Evolutionary conservation across 2,329 filamentous ascomycete genomes (phyloP).

Genomic region (Fusarium subtropicale): DNA sequence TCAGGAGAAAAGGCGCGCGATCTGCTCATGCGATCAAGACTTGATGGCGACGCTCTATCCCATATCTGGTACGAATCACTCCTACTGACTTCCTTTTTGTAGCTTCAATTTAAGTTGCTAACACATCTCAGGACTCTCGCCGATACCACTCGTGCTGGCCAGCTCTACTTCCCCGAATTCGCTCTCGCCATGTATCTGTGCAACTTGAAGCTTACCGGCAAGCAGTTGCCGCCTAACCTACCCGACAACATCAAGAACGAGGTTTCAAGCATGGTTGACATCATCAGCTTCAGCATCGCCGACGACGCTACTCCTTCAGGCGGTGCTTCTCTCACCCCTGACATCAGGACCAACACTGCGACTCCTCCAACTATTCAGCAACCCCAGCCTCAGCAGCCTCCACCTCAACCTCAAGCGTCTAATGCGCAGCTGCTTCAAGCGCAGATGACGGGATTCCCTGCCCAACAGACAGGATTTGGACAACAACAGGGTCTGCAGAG

Average conservation of each 20-base stretch:
- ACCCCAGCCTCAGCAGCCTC: slow-evolving; percentile 78
- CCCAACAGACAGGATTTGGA: slow-evolving; percentile 68
- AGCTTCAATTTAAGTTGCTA: slow-evolving; percentile 15
- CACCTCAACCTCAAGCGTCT: slow-evolving; percentile 79
- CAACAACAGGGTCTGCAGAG: slow-evolving; percentile 71
- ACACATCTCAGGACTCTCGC: slow-evolving; percentile 77
- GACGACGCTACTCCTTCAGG: slow-evolving; percentile 72
- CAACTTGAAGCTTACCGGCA: slow-evolving; percentile 91
- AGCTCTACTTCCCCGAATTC: slow-evolving; percentile 97
- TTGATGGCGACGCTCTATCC: slow-evolving; percentile 87
- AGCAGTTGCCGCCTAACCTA: slow-evolving; percentile 77
- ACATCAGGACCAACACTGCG: slow-evolving; percentile 68
- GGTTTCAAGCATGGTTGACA: slow-evolving; percentile 99
- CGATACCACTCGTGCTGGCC: slow-evolving; percentile 95
- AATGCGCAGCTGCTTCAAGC: slow-evolving; percentile 73
- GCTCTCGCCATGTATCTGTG: slow-evolving; percentile 98
- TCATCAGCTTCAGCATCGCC: slow-evolving; percentile 92
- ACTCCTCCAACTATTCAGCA: slow-evolving; percentile 71
- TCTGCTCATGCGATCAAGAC: slow-evolving; percentile 85
- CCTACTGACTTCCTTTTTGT: neutral
- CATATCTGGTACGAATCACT: slow-evolving; percentile 81
- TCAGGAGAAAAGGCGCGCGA: slow-evolving; percentile 94
- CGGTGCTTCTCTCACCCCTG: slow-evolving; percentile 68
- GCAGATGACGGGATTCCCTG: slow-evolving; percentile 76
- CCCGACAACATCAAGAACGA: slow-evolving; percentile 94